Conservation (phyloP, 2,329 filamentous ascomycete species). For the Colletotrichum sp. region DNA sequence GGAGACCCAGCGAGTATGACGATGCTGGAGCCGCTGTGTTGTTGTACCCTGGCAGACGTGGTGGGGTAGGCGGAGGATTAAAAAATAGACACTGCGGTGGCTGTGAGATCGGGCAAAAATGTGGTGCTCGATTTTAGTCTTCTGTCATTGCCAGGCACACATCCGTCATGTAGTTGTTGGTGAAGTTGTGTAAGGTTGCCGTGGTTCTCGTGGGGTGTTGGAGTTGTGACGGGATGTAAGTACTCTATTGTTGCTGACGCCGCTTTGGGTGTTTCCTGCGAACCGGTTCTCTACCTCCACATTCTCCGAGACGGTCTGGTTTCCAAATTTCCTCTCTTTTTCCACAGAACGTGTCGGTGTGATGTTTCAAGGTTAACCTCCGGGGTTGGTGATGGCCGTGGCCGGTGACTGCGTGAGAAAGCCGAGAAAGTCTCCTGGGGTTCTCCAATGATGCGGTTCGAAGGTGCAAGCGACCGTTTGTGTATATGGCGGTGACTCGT, state of each 20-base stretch:
- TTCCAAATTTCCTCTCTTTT: neutral
- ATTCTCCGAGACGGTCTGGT: neutral
- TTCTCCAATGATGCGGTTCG: neutral
- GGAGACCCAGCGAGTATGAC: neutral
- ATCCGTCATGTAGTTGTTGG: neutral
- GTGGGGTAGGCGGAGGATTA: constrained; percentile 6
- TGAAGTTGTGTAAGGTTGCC: constrained; percentile 12
- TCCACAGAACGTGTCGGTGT: neutral
- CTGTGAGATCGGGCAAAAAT: neutral
- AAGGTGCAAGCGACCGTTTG: neutral
- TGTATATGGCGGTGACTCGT: constrained; percentile 18
- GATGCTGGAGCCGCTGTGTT: neutral
- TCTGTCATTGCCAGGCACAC: constrained; percentile 12
- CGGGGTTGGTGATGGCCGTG: neutral
- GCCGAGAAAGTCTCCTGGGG: neutral
- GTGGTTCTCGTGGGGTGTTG: neutral
- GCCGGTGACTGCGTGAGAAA: neutral
- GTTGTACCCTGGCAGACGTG: neutral
- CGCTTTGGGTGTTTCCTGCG: constrained; percentile 2
- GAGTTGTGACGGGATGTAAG: constrained; percentile 1
- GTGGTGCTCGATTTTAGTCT: neutral
- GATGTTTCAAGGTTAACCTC: neutral
- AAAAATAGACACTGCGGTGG: neutral
- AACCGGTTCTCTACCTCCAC: neutral
- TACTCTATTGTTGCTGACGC: neutral